Conservation (phyloP, 2,329 filamentous ascomycete genomes). For the Arthrinium phaeospermum region DNA sequence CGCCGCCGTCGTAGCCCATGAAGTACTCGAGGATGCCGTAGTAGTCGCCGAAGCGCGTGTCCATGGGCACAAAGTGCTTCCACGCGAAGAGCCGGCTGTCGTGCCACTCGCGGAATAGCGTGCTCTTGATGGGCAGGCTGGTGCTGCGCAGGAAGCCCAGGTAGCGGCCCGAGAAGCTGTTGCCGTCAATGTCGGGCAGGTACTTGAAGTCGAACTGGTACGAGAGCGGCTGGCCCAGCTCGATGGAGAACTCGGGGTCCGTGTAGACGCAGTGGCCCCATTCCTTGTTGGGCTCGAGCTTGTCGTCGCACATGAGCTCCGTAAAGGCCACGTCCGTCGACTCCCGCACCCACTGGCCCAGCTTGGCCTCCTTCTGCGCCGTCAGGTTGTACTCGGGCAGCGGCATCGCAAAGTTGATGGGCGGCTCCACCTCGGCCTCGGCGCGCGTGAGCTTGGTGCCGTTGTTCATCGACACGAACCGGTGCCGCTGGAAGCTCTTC, state of each 20-base stretch:
- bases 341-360: slow-evolving; percentile 55
- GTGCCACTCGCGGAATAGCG: slow-evolving; percentile 82
- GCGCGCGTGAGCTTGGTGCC: slow-evolving; percentile 60
- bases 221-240: slow-evolving; percentile 48
- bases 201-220: slow-evolving; percentile 69
- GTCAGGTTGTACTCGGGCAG: slow-evolving; percentile 51
- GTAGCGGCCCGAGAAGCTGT: slow-evolving; percentile 72
- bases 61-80: slow-evolving; percentile 83
- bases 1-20: slow-evolving; percentile 57
- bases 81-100: slow-evolving; percentile 75
- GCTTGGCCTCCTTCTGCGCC: slow-evolving; percentile 49
- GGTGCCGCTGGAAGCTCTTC: slow-evolving; percentile 76
- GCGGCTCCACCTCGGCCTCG: slow-evolving; percentile 48
- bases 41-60: slow-evolving; percentile 74
- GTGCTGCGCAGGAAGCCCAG: slow-evolving; percentile 72
- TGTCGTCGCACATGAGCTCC: slow-evolving; percentile 56
- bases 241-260: slow-evolving; percentile 49
- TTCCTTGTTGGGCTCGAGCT: slow-evolving; percentile 38
- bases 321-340: slow-evolving; percentile 60
- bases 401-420: slow-evolving; percentile 62
- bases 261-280: slow-evolving; percentile 54
- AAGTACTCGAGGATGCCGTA: slow-evolving; percentile 80
- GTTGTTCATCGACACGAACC: slow-evolving; percentile 77
- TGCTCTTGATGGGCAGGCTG: slow-evolving; percentile 76
- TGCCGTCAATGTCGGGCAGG: slow-evolving; percentile 78